Evolutionary conservation across 345 rosid genomes (phyloP).

Genomic region (Eucalyptus erythrocorys): DNA sequence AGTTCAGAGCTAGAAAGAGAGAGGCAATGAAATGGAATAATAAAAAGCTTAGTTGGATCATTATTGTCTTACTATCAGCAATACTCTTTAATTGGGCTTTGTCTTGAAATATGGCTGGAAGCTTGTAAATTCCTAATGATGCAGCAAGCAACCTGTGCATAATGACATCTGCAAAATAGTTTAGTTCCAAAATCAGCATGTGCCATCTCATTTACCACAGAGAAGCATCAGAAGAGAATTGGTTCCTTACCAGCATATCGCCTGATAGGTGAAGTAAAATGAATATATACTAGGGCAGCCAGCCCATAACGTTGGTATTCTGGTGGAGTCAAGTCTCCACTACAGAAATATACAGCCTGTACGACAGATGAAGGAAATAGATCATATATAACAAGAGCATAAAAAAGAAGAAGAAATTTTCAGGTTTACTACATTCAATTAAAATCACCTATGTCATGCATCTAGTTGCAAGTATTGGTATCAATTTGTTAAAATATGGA

Average conservation of each 20-base stretch:
- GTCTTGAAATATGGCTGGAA: slow-evolving; percentile 74
- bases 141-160: slow-evolving; percentile 97
- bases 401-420: background rate
- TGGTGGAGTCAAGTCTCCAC: slow-evolving; percentile 87
- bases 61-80: slow-evolving; percentile 72
- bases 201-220: background rate
- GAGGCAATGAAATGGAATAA: background rate
- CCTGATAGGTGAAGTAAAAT: slow-evolving; percentile 94
- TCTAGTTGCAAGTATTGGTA: slow-evolving; percentile 92
- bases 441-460: slow-evolving; percentile 93
- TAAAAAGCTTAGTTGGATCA: background rate
- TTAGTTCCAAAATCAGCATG: background rate
- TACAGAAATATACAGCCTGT: slow-evolving; percentile 97
- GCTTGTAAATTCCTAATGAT: slow-evolving; percentile 79
- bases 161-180: slow-evolving; percentile 58
- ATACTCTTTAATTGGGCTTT: slow-evolving; percentile 70
- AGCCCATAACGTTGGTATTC: slow-evolving; percentile 96
- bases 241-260: slow-evolving; percentile 79
- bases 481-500: slow-evolving; percentile 94
- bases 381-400: background rate
- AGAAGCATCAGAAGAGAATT: background rate
- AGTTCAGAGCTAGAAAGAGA: background rate
- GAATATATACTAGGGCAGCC: slow-evolving; percentile 88
- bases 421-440: background rate
- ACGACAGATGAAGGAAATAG: background rate